Conservation (phyloP, 2,329 filamentous ascomycete species). For the Botrytis galanthina region DNA sequence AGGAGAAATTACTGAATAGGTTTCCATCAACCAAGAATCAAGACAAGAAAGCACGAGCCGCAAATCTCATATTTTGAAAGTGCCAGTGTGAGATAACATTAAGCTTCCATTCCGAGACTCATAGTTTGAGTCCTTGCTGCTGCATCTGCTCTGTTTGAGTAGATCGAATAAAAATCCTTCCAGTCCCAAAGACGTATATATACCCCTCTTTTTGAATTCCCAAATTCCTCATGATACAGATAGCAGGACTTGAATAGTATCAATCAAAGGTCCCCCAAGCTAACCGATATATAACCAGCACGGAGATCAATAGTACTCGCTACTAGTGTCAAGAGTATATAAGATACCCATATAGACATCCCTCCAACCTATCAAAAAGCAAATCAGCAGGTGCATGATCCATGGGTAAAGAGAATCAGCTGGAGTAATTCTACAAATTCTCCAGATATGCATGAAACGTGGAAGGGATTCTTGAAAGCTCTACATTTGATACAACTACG, state of each 20-base stretch:
- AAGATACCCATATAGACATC: neutral
- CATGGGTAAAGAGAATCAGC: too few relatives aligned
- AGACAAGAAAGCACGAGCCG: neutral
- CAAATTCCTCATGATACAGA: neutral
- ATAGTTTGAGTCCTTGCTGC: neutral
- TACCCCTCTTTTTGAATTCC: neutral
- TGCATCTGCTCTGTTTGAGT: neutral
- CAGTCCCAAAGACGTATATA: neutral
- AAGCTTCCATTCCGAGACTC: neutral
- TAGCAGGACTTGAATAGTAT: accelerated
- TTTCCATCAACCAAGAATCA: neutral
- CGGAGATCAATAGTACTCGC: too few relatives aligned
- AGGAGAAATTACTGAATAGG: neutral
- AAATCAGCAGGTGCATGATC: neutral
- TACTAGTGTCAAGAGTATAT: too few relatives aligned
- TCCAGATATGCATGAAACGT: neutral
- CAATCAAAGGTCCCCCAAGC: too few relatives aligned
- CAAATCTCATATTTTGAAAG: too few relatives aligned
- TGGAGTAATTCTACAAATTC: accelerated
- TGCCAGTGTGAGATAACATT: neutral
- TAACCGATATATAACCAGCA: too few relatives aligned
- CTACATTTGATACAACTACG: too few relatives aligned
- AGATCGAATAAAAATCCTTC: neutral
- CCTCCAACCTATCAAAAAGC: neutral
- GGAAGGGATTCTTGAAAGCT: neutral